Evolutionary conservation across 305 asterid species (phyloP).

Genomic region (Solanum hybrid): DNA sequence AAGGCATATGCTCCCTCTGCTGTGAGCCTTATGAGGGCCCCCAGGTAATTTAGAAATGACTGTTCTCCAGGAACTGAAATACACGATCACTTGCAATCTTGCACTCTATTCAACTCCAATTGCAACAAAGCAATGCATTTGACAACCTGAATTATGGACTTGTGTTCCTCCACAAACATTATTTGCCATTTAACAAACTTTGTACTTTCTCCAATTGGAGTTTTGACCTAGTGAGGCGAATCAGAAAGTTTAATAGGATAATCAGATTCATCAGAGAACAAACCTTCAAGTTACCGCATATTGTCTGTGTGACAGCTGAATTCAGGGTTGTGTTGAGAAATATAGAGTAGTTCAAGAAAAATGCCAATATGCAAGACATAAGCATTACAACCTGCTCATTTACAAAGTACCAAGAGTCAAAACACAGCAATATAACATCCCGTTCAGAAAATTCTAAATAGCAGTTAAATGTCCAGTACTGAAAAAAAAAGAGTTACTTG

Average conservation of each 20-base stretch:
- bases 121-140: neutral
- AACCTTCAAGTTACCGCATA: constrained; percentile 92
- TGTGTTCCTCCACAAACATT: neutral
- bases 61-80: neutral
- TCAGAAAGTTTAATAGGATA: neutral
- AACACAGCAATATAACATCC: neutral
- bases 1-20: neutral
- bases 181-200: neutral
- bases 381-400: constrained; percentile 53
- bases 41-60: neutral
- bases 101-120: neutral
- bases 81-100: neutral
- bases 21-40: neutral
- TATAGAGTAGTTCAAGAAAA: constrained; percentile 66
- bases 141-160: constrained; percentile 1
- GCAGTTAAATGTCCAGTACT: neutral
- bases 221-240: neutral
- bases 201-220: neutral
- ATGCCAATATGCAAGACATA: constrained; percentile 75
- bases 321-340: constrained; percentile 87
- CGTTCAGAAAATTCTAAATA: neutral
- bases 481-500: neutral
- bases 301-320: constrained; percentile 89
- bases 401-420: constrained; percentile 7
- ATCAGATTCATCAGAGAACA: constrained; percentile 11